Evolutionary conservation across 2,329 filamentous ascomycete genomes (phyloP).

Genomic region (Ceratocystis lukuohia): DNA sequence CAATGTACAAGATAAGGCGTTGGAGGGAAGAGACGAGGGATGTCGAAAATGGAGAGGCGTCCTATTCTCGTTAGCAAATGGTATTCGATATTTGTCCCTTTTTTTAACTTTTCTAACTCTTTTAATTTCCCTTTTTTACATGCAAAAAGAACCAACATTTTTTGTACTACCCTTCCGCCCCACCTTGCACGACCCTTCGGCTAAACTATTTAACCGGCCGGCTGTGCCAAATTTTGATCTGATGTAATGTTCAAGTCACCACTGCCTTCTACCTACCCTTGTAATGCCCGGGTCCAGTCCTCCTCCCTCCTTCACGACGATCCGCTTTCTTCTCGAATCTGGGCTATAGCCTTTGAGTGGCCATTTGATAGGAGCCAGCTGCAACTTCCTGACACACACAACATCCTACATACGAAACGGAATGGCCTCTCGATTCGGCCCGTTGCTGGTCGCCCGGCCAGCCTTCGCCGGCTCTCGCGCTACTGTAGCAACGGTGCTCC

Average conservation of each 20-base stretch:
- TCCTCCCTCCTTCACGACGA: not conserved
- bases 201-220: conserved; percentile 12
- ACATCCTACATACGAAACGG: not conserved
- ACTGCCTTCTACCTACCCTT: not conserved
- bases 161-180: not conserved
- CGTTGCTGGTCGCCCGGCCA: conserved; percentile 5
- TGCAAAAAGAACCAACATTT: not conserved
- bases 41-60: too few relatives aligned
- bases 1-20: too few relatives aligned
- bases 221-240: conserved; percentile 15
- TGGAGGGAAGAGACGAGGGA: too few relatives aligned
- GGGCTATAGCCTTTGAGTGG: not conserved
- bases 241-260: conserved; percentile 13
- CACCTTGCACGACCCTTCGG: conserved; percentile 11
- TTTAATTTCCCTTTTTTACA: not conserved
- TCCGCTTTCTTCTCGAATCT: not conserved
- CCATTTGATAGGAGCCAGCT: not conserved
- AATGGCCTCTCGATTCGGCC: conserved; percentile 11
- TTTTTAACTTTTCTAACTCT: not conserved
- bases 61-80: not conserved
- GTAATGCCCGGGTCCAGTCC: not conserved
- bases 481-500: not conserved
- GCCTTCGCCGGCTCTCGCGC: not conserved
- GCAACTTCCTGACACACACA: not conserved
- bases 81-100: not conserved